These are phyloP conservation scores for Trametes polyzona DNA, from an alignment of 1,284 basidiomycete genomes.

Conservation along the genomic window DNA sequence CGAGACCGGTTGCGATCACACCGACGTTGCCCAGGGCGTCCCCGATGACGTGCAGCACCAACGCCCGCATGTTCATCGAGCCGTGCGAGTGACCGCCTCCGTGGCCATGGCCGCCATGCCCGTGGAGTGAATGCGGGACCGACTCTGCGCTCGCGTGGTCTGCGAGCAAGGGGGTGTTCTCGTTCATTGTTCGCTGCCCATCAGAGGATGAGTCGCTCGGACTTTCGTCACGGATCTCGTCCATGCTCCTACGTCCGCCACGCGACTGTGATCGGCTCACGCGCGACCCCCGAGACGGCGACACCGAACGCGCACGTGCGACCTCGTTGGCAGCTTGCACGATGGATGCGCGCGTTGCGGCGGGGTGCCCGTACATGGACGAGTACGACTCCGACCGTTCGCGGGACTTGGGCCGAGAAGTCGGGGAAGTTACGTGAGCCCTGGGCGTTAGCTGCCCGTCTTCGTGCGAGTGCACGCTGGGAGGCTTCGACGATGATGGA, in stretches of 20 bases:
- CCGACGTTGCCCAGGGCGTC: slow-evolving; percentile 98
- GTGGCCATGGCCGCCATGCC: slow-evolving; percentile 17
- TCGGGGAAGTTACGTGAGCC: slow-evolving; percentile 17
- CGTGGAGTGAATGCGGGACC: slow-evolving; percentile 22
- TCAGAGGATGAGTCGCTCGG: slow-evolving; percentile 8
- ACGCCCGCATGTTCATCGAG: slow-evolving; percentile 97
- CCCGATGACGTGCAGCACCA: slow-evolving; percentile 93
- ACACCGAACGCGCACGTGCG: slow-evolving; percentile 57
- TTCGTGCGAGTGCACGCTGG: slow-evolving; percentile 31
- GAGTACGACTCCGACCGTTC: slow-evolving; percentile 58
- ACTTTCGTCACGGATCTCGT: slow-evolving; percentile 20
- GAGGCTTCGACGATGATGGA: slow-evolving; percentile 30
- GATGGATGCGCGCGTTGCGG: slow-evolving; percentile 85
- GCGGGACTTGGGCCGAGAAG: slow-evolving; percentile 33
- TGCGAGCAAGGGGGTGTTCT: slow-evolving; percentile 31
- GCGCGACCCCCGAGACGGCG: slow-evolving; percentile 40
- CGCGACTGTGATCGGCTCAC: slow-evolving; percentile 34
- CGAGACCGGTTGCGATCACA: slow-evolving; percentile 92
- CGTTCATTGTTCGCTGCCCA: slow-evolving; percentile 18
- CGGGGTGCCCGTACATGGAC: slow-evolving; percentile 80
- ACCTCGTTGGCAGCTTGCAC: slow-evolving; percentile 89
- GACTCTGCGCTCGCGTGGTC: slow-evolving; percentile 25
- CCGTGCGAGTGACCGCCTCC: slow-evolving; percentile 66
- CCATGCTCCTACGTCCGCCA: slow-evolving; percentile 26
- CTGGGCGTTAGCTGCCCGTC: slow-evolving; percentile 29